Base-by-base conservation (phyloP, 768 basidiomycete species). In the Panellus pusillus region DNA sequence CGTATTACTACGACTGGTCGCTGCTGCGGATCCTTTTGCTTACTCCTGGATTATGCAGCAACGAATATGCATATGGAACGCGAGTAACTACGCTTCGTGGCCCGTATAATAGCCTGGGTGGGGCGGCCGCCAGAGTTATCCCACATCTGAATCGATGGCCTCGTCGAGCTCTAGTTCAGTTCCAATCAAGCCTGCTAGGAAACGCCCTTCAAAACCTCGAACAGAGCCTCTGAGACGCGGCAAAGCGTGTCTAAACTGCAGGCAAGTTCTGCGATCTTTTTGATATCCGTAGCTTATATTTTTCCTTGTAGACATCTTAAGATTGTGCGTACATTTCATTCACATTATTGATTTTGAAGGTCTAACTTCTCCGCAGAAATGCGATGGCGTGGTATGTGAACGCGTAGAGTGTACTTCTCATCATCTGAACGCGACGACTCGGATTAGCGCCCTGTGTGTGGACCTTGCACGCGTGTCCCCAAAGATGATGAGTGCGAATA, bases 401-500 rank as follows among this genome's bases (percentile, higher is more conserved):
- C 32, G 32, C 32, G 32, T 12, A 8, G 11, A 4, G 6, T 3
- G 6, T 24, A 36, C 17, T 48, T 41, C 17, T 32, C 1, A 4
- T 35, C 11, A 8, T 13, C n/a, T n/a, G 1, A 27, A 9, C 52
- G n/a, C 43, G n/a, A n/a, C n/a, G n/a, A n/a, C n/a, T 0, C 18
- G 18, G 20, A 42, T 27, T 13, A 60, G 59, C 59, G 59, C 7
- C 63, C 63, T 14, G 55, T 61, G 9, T 80, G 78, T 50, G 68
- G 70, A 12, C 76, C 72, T 36, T 80, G 78, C 55, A 59, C 65
- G 12, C 65, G 74, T 6, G 69, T 71, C 1, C 69, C 74, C 37
- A 67, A 74, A 15, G 62, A 58, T 9, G 75, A 74, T 8, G 75
- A 75, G 37, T 80, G 78, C 45, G 77, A 80, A 65, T 80, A 77